A percentile compares a stretch with the other conserved stretches of the same genome.
phyloP scores from a whole-genome alignment of 1,284 basidiomycete genomes.

The Cerrena zonata region DNA sequence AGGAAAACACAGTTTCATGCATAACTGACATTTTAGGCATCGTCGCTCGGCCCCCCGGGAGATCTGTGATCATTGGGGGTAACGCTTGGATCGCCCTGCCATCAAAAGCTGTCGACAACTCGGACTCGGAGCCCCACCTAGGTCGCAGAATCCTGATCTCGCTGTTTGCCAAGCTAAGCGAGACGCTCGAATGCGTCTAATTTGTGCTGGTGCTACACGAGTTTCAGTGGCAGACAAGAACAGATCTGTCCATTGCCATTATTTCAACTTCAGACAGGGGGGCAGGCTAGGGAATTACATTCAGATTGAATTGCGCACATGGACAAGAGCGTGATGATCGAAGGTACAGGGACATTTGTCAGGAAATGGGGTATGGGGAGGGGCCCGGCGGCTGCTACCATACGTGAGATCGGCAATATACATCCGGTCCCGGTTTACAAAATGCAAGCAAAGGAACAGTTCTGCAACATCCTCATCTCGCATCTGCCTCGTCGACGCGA shows the following conservation, averaged over 20 bases:
- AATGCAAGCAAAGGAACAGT: too few species aligned
- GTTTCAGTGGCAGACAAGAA: too few species aligned
- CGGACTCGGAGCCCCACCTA: constrained; percentile 3
- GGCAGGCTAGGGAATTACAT: too few species aligned
- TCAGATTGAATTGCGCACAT: neutral
- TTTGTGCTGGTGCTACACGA: too few species aligned
- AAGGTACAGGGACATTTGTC: too few species aligned
- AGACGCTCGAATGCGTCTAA: neutral
- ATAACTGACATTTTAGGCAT: constrained; percentile 8
- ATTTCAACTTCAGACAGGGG: too few species aligned
- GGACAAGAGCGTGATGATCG: neutral
- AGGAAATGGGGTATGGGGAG: neutral
- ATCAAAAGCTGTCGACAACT: constrained; percentile 1
- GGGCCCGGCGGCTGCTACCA: neutral
- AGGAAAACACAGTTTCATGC: constrained; percentile 1
- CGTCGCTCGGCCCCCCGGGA: constrained; percentile 5
- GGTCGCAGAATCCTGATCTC: constrained; percentile 1
- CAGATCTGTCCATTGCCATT: neutral
- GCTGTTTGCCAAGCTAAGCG: neutral
- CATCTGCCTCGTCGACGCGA: too few species aligned
- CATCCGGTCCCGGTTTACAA: neutral
- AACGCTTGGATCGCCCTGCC: neutral
- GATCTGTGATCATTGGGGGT: constrained; percentile 6
- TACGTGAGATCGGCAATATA: constrained; percentile 1
- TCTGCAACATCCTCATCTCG: too few species aligned